These are phyloP conservation scores for Mangifera indica DNA, from an alignment of 345 rosid species.

Conservation along the genomic window DNA sequence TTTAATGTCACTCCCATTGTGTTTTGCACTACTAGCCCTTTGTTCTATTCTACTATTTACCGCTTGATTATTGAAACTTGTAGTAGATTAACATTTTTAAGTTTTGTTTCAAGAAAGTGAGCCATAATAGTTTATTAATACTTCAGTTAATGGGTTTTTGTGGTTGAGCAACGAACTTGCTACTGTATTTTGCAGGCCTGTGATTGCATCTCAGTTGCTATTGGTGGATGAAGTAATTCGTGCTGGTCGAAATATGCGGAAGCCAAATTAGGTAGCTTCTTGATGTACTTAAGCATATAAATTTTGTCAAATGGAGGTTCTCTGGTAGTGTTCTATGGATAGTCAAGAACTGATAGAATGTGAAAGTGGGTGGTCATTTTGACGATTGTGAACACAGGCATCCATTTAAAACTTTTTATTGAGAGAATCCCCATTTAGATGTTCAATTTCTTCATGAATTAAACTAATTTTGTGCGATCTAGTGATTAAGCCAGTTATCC, in stretches of 20 bases:
- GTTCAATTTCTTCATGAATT: neutral
- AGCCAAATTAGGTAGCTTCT: conserved; percentile 65
- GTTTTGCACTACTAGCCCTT: neutral
- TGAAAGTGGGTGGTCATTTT: neutral
- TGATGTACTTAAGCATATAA: neutral
- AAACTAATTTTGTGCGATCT: neutral
- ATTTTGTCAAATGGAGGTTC: conserved; percentile 1
- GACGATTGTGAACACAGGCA: neutral
- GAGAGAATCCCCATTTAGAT: neutral
- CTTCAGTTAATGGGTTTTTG: neutral
- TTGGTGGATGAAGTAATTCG: conserved; percentile 97
- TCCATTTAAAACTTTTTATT: neutral
- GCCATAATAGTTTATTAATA: neutral
- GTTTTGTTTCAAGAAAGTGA: neutral
- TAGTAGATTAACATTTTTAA: neutral
- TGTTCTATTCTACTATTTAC: neutral
- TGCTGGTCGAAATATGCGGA: conserved; percentile 96
- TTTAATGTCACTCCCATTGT: neutral
- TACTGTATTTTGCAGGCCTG: conserved; percentile 61
- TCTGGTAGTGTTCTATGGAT: neutral
- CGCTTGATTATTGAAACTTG: neutral
- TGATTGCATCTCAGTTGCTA: conserved; percentile 88
- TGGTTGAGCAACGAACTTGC: conserved; percentile 2
- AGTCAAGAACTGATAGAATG: neutral
- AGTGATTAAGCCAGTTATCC: neutral